Evolutionary conservation across 176 grass and related monocot genomes (phyloP).

Genomic region (Avena atlantica): DNA sequence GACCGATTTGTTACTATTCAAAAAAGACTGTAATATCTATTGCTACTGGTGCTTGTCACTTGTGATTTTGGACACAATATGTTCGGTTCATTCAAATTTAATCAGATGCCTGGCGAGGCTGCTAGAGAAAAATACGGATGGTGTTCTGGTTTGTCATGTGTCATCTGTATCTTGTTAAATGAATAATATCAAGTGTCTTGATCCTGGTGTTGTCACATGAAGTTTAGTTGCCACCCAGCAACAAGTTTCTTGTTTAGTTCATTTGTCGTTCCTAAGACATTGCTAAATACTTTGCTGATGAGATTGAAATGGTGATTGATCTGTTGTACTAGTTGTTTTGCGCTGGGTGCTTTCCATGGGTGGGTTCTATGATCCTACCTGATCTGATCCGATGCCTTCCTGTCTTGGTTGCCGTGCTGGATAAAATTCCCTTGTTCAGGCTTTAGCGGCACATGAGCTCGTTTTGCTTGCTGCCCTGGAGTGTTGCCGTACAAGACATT

Average conservation of each 20-base stretch:
- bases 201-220: background rate
- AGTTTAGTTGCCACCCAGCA: background rate
- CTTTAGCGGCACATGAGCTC: constrained; percentile 40
- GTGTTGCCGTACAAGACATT: constrained; percentile 32
- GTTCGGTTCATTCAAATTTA: constrained; percentile 65
- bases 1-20: constrained; percentile 45
- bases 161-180: constrained; percentile 40
- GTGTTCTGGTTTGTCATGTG: constrained; percentile 45
- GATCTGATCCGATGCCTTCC: background rate
- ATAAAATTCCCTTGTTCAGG: constrained; percentile 33
- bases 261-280: too few species aligned
- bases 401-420: constrained; percentile 10
- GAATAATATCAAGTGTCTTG: constrained; percentile 48
- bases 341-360: background rate
- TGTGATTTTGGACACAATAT: constrained; percentile 65
- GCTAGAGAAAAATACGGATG: constrained; percentile 48
- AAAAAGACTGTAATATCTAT: constrained; percentile 63
- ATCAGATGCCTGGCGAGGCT: constrained; percentile 64
- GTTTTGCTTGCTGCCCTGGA: constrained; percentile 37
- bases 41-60: constrained; percentile 58
- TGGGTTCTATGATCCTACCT: background rate
- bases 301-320: background rate
- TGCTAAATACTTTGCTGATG: too few species aligned
- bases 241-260: background rate
- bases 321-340: background rate